Evolutionary conservation across 257 asterid species (phyloP), one percentile per base, ranked within the genome.

Genomic region (Forsythia viridissima): DNA sequence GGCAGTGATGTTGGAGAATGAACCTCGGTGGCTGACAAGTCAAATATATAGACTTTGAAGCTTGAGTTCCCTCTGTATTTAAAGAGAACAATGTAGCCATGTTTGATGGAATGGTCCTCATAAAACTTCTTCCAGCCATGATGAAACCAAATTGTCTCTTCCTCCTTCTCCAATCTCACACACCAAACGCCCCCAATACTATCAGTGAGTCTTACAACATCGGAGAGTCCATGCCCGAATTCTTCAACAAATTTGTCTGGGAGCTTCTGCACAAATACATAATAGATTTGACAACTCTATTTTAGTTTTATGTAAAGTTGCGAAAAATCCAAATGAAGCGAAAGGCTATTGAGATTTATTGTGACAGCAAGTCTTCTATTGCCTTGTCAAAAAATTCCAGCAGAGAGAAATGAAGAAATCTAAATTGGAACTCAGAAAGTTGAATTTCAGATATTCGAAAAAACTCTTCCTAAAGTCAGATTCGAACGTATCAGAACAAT

Each of bases 111-210:
- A 39, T 83, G 44, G 65, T 82, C 77, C 30, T 43, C 59, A 73
- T 74, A 73, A 44, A 83, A 79, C 8, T n/a, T 77, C 43, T 65
- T 46, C 55, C 69, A 80, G 18, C 80, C 80, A 76, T 66, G 73
- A 76, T 42, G 76, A 72, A 83, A 79, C 63, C 80, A 55, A 37
- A 78, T 41, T 8, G 0, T 24, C 8, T 61, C 16, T 8, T 24
- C 69, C 16, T 3, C 68, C 68, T 61, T 30, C 38, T 21, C 69
- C 37, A 61, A 21, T 10, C 7, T 18, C 15, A 61, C 69, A 6
- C 8, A 5, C 69, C 69, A 61, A 20, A 61, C 15, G 36, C 38
- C 38, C 21, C 16, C 5, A 9, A 2, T 3, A 6, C 16, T 3
- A 24, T 61, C 69, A 20, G 37, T 61, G 69, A 61, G 69, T 20